Conservation (phyloP, 2,329 filamentous ascomycete species). For the Biscogniauxia marginata region DNA sequence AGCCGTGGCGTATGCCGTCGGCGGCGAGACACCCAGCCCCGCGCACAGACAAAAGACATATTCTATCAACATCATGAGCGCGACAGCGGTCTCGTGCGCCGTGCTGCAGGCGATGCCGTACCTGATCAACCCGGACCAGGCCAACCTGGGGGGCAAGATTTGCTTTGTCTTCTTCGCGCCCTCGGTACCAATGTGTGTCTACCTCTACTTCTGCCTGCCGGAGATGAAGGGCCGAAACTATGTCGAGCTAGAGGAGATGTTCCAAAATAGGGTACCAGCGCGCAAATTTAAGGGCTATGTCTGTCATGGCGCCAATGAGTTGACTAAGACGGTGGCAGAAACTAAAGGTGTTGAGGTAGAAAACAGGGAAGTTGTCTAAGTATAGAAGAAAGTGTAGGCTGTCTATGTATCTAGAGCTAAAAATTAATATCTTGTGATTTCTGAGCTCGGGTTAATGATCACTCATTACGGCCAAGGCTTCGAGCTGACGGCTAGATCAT, state of each 20-base stretch:
- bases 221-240: neutral
- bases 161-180: neutral
- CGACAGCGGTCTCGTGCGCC: neutral
- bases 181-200: neutral
- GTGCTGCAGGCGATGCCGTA: neutral
- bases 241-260: neutral
- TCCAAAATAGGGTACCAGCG: neutral
- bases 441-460: no score
- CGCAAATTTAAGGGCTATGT: neutral
- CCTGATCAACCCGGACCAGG: neutral
- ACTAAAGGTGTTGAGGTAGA: neutral
- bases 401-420: no score
- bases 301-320: neutral
- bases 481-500: no score
- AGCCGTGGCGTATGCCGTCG: neutral
- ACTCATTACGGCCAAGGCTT: no score
- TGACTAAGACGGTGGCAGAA: neutral
- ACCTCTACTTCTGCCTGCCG: neutral
- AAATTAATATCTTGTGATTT: no score
- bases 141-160: neutral
- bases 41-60: neutral
- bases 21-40: neutral
- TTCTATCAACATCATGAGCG: neutral
- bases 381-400: no score
- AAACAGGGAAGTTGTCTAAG: slow-evolving; percentile 25